These are phyloP conservation scores for Gossypium gossypioides DNA, from an alignment of 441 rosid genomes.

Conservation along the genomic window DNA sequence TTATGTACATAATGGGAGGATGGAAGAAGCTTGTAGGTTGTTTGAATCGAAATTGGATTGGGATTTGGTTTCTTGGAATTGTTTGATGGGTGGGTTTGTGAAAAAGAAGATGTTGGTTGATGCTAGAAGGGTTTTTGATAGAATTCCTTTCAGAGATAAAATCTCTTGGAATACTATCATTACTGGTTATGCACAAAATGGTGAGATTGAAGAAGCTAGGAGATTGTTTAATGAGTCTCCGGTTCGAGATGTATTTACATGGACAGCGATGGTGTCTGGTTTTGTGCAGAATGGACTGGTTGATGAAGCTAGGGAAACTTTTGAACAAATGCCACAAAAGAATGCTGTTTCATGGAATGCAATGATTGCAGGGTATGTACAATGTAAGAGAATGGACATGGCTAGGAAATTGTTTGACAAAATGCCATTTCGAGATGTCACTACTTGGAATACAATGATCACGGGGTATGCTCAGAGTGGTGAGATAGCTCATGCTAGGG, in stretches of 20 bases:
- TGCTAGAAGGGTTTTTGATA: slow-evolving; percentile 45
- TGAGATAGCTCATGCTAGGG: slow-evolving; percentile 36
- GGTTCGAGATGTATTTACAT: slow-evolving; percentile 47
- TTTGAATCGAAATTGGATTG: slow-evolving; percentile 43
- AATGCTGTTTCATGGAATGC: slow-evolving; percentile 66
- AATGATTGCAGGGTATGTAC: slow-evolving; percentile 71
- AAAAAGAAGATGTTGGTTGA: slow-evolving; percentile 41
- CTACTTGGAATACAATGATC: slow-evolving; percentile 73
- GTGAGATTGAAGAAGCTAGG: slow-evolving; percentile 39
- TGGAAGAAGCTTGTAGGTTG: slow-evolving; percentile 47
- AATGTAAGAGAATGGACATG: slow-evolving; percentile 43
- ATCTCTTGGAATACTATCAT: slow-evolving; percentile 63
- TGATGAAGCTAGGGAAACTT: slow-evolving; percentile 47
- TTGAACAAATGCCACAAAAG: slow-evolving; percentile 56
- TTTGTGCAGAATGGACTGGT: slow-evolving; percentile 51
- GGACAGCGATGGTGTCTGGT: slow-evolving; percentile 77
- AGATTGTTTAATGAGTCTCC: slow-evolving; percentile 53
- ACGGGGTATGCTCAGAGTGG: slow-evolving; percentile 60
- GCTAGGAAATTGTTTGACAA: slow-evolving; percentile 57
- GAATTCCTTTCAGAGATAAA: slow-evolving; percentile 46
- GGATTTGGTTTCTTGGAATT: slow-evolving; percentile 70
- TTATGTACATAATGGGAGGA: slow-evolving; percentile 56
- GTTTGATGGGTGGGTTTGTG: slow-evolving; percentile 65
- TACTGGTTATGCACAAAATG: slow-evolving; percentile 62
- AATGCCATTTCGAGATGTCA: slow-evolving; percentile 43